Conservation (phyloP, 176 grass and related monocot species). For the Canna indica region DNA sequence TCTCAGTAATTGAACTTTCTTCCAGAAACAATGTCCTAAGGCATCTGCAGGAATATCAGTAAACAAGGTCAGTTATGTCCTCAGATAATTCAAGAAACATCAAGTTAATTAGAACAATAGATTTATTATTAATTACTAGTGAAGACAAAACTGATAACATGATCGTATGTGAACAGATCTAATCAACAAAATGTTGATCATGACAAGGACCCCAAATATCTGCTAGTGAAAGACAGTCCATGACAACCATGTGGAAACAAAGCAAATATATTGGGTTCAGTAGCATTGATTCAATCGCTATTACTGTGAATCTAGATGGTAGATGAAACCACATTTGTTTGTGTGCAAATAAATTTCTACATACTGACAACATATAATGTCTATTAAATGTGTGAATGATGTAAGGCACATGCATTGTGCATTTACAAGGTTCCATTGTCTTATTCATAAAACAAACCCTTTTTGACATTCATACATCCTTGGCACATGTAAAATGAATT, state of each 20-base stretch:
- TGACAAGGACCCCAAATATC: neutral
- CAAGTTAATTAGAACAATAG: neutral
- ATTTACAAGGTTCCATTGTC: neutral
- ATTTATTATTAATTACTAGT: neutral
- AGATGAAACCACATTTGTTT: too few relatives aligned
- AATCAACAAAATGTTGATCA: neutral
- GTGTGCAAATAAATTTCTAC: neutral
- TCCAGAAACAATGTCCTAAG: conserved; percentile 76
- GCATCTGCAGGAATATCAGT: conserved; percentile 34
- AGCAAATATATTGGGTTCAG: neutral
- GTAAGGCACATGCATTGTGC: neutral
- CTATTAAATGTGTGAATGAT: neutral
- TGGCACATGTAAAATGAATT: too few relatives aligned
- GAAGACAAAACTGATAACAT: neutral
- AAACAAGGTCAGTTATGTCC: neutral
- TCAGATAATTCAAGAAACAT: neutral
- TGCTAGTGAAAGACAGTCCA: neutral
- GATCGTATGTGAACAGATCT: too few relatives aligned
- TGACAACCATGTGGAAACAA: neutral
- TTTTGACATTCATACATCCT: neutral
- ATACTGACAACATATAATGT: neutral
- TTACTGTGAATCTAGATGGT: too few relatives aligned
- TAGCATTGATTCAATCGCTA: neutral
- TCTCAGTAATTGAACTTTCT: conserved; percentile 51
- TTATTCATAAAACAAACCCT: neutral